Conservation (phyloP, 805 yeast genomes). For the Ogataea pignaliae region DNA sequence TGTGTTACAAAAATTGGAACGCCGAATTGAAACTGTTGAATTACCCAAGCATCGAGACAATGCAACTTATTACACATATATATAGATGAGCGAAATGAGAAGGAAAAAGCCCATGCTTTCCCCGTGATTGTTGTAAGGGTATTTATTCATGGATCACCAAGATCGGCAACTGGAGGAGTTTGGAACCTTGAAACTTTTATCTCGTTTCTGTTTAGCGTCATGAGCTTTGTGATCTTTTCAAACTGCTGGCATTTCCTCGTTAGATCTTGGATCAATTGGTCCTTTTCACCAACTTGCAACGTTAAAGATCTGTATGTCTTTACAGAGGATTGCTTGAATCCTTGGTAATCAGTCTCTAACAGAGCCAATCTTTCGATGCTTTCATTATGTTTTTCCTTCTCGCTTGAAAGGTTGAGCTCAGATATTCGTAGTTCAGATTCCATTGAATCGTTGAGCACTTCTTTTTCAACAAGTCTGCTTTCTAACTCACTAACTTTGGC, state of each 20-base stretch:
- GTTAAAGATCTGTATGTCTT: too few species aligned
- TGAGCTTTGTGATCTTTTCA: constrained; percentile 19
- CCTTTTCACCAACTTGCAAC: constrained; percentile 1
- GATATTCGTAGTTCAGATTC: constrained; percentile 19
- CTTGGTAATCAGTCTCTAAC: background rate
- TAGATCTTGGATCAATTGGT: constrained; percentile 2
- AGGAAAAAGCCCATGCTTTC: too few species aligned
- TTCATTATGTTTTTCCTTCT: constrained; percentile 14
- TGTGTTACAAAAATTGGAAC: too few species aligned
- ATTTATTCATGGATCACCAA: too few species aligned
- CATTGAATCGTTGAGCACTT: constrained; percentile 22
- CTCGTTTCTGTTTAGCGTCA: constrained; percentile 16
- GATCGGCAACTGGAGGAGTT: constrained; percentile 20
- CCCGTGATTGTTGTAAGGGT: too few species aligned
- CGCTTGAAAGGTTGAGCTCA: constrained; percentile 3
- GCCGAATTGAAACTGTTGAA: too few species aligned
- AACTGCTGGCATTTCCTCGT: constrained; percentile 10
- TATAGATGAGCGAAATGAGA: too few species aligned
- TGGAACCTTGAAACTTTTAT: constrained; percentile 20
- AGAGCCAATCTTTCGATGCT: constrained; percentile 12
- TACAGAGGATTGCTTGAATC: background rate
- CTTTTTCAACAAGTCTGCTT: constrained; percentile 16
- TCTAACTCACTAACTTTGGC: constrained; percentile 6
- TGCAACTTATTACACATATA: too few species aligned
- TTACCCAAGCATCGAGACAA: too few species aligned